Base-by-base conservation (phyloP, 2,329 filamentous ascomycete species). In the Scorias spongiosa region DNA sequence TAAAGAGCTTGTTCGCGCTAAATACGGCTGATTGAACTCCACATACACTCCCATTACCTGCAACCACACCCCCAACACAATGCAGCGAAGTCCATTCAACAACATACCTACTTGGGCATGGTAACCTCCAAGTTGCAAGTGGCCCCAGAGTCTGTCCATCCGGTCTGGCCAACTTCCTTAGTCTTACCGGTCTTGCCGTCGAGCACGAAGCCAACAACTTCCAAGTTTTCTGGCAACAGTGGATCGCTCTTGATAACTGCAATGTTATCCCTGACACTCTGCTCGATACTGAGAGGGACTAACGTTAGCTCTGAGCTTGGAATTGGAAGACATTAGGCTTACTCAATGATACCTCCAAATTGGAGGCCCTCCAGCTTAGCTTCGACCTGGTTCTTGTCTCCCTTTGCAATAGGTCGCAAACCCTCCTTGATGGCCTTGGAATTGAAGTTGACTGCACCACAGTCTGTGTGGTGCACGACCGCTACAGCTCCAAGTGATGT, bases 1-100 rank as follows among this genome's bases (percentile, higher is more conserved):
- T 56, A 81, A 73, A 63, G 76, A 79, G 54, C 64, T 96, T 64
- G 89, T 36, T 15, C 11, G 32, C 11, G 32, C 32, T 12, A 36
- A 36, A 15, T 36, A 36, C 9, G 32, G 32, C 12, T 36, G 32
- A 36, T 12, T 3, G 20, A 26, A 26, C 20, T 7, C 7, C 20
- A 26, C 20, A 26, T 26, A 7, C 7, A 26, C 7, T 7, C 20
- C 20, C 20, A 26, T 4, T 4, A 26, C 20, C 7, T 7, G 20
- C 20, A 26, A 7, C 20, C 7, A 26, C 20, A 26, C 20, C 20
- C 20, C 20, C 20, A 26, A 26, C 20, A 26, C 20, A 3, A 26
- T 26, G 7, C 20, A 26, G 20, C 7, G 20, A 26, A 26, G 20
- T 7, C 20, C 20, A 26, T 26, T 26, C 20, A 26, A 26, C 20